Percentiles rank a stretch among this genome's conserved stretches.
Evolutionary conservation across 1,139 yeast genomes (phyloP).

Genomic region (Blastobotrys arbuscula): DNA sequence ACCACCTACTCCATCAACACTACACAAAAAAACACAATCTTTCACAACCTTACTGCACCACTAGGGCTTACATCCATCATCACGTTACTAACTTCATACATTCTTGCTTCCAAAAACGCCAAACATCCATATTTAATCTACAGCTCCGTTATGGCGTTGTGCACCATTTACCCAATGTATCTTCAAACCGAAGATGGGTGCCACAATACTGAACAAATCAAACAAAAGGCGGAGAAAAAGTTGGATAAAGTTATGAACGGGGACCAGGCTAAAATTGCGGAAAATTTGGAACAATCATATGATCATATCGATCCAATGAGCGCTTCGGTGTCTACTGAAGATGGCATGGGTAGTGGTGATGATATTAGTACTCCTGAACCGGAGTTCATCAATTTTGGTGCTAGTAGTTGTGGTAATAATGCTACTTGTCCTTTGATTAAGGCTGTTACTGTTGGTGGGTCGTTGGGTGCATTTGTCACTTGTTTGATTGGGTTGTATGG

Average conservation of each 20-base stretch:
- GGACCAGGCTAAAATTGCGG: conserved; percentile 1
- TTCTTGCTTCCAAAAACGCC: conserved; percentile 22
- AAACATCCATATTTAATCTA: conserved; percentile 29
- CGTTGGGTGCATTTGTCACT: conserved; percentile 25
- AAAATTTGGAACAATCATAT: conserved; percentile 9
- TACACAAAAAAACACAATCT: not conserved
- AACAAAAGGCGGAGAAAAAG: not conserved
- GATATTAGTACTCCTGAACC: not conserved
- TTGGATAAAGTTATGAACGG: not conserved
- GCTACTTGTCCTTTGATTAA: conserved; percentile 16
- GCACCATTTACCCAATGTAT: not conserved
- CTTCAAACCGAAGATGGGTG: not conserved
- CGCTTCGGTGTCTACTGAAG: not conserved
- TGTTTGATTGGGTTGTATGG: conserved; percentile 31
- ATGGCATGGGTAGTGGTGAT: not conserved
- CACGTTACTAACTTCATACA: conserved; percentile 22
- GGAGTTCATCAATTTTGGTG: not conserved
- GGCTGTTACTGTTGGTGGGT: not conserved
- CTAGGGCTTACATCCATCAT: conserved; percentile 21
- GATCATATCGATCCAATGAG: conserved; percentile 6
- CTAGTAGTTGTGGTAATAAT: not conserved
- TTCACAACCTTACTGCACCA: conserved; percentile 13
- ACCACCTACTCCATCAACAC: not conserved
- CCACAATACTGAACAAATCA: not conserved
- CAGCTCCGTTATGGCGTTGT: not conserved